phyloP scores from a whole-genome alignment of 805 yeast species.

The Kuraishia cidri region DNA sequence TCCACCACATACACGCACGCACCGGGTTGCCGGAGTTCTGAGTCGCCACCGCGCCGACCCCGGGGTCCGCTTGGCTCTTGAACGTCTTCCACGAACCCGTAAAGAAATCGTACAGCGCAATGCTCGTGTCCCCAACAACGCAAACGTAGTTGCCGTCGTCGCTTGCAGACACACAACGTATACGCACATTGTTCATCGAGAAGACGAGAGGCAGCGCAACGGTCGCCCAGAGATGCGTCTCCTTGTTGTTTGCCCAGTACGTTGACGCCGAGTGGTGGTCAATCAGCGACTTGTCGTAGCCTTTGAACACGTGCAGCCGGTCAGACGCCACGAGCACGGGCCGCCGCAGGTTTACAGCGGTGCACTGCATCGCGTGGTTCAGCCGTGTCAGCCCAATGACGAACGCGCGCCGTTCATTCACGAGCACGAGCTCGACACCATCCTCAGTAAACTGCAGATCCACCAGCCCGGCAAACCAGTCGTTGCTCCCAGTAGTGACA shows the following conservation, averaged over 20 bases:
- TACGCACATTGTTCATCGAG: conserved; percentile 31
- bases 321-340: conserved; percentile 33
- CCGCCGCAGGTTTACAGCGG: conserved; percentile 17
- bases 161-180: conserved; percentile 30
- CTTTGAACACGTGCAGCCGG: conserved; percentile 32
- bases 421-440: conserved; percentile 20
- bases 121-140: conserved; percentile 38
- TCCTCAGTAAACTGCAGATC: conserved; percentile 14
- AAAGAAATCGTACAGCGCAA: conserved; percentile 28
- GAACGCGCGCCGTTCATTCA: conserved; percentile 18
- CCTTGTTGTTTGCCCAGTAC: conserved; percentile 18
- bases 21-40: conserved; percentile 16
- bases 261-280: conserved; percentile 19
- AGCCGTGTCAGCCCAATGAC: conserved; percentile 12
- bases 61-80: conserved; percentile 24
- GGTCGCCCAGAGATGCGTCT: conserved; percentile 36
- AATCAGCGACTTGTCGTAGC: conserved; percentile 31
- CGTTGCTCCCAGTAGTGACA: conserved; percentile 3
- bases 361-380: conserved; percentile 14
- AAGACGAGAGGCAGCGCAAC: conserved; percentile 35
- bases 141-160: conserved; percentile 40
- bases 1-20: conserved; percentile 27
- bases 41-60: conserved; percentile 21
- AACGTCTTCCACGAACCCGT: conserved; percentile 39
- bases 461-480: conserved; percentile 5